A percentile compares a stretch with the other conserved stretches of the same genome.
Conservation (phyloP, 345 rosid genomes). For the Eucalyptus erythrocorys region DNA sequence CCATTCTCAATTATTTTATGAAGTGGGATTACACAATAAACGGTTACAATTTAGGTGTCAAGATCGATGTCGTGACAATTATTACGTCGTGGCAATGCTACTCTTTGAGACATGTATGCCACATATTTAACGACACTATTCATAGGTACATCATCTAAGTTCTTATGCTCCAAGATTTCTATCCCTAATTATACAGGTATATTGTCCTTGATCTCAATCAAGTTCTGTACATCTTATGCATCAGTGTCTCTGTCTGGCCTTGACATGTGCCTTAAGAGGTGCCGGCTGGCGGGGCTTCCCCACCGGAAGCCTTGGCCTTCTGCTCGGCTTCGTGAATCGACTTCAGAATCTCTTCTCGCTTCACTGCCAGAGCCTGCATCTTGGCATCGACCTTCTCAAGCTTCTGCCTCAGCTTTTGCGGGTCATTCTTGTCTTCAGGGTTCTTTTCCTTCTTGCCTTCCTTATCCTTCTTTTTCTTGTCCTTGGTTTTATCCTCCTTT, state of each 20-base stretch:
- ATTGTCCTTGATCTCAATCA: not conserved
- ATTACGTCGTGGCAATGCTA: not conserved
- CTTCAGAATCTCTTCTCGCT: slow-evolving; percentile 48
- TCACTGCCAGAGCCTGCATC: slow-evolving; percentile 34
- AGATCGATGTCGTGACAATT: not conserved
- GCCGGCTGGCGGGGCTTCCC: not conserved
- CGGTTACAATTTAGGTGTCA: not conserved
- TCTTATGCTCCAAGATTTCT: not conserved
- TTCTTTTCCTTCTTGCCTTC: slow-evolving; percentile 29
- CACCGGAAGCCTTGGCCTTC: not conserved
- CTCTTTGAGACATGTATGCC: not conserved
- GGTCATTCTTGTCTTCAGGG: slow-evolving; percentile 65
- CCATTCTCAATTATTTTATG: not conserved
- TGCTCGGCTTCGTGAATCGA: slow-evolving; percentile 28
- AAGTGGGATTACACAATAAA: not conserved
- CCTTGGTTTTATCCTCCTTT: slow-evolving; percentile 8
- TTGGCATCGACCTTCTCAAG: slow-evolving; percentile 55
- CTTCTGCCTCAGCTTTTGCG: slow-evolving; percentile 46
- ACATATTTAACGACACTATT: not conserved
- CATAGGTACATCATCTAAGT: not conserved
- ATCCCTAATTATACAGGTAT: not conserved
- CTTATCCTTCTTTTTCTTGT: slow-evolving; percentile 25
- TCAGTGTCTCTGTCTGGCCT: not conserved
- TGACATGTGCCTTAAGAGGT: not conserved
- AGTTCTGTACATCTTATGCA: not conserved